phyloP scores from a whole-genome alignment of 177 flowering plant species.

The Vitis hybrid region DNA sequence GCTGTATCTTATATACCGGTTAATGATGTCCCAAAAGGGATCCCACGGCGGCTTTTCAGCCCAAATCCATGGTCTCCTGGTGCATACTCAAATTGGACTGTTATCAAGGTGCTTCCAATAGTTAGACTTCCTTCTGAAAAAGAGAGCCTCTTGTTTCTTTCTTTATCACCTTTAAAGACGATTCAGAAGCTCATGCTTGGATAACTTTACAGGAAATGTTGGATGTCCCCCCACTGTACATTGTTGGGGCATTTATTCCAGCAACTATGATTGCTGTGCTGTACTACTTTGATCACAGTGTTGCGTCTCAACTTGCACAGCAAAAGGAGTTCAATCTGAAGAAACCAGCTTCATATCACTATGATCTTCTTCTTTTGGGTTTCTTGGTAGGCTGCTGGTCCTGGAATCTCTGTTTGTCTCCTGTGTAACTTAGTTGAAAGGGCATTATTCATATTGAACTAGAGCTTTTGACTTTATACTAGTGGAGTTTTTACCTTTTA shows the following conservation, averaged over 20 bases:
- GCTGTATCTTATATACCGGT: constrained; percentile 75
- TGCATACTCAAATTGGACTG: constrained; percentile 93
- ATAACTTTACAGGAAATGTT: constrained; percentile 75
- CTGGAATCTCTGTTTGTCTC: not conserved
- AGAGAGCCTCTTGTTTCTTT: not conserved
- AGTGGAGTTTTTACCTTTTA: not conserved
- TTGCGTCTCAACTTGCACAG: constrained; percentile 96
- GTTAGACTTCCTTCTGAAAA: constrained; percentile 4
- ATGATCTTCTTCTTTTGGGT: constrained; percentile 91
- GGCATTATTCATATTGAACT: not conserved
- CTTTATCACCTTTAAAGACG: not conserved
- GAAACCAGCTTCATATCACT: constrained; percentile 91
- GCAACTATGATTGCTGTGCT: constrained; percentile 99
- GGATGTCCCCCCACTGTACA: constrained; percentile 80
- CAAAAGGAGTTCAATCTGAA: constrained; percentile 94
- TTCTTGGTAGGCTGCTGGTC: constrained; percentile 57
- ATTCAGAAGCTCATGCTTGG: constrained; percentile 10
- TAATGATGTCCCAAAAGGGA: constrained; percentile 75
- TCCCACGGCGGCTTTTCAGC: constrained; percentile 92
- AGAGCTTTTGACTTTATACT: not conserved
- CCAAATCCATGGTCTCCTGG: constrained; percentile 98
- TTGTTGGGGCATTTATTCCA: constrained; percentile 89
- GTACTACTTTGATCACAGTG: constrained; percentile 97
- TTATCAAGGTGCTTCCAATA: constrained; percentile 55
- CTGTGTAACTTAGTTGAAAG: not conserved